A percentile compares a stretch with the other conserved stretches of the same genome.
Evolutionary conservation across 1,284 basidiomycete species (phyloP).

Genomic region (Microbotryomycetes sp.): DNA sequence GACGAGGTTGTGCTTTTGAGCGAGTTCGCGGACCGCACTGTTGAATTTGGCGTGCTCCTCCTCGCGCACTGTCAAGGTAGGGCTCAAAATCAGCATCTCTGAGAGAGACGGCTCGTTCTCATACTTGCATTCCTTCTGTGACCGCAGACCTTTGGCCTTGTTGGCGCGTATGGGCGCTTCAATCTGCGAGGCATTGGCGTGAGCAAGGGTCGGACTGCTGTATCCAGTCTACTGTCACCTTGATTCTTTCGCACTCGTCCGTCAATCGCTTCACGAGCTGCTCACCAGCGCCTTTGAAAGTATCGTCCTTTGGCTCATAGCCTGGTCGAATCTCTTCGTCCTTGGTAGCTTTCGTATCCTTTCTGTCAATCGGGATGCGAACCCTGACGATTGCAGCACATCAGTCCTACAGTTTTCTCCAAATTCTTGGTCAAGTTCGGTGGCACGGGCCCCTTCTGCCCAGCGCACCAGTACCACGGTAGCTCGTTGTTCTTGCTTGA

Average conservation of each 20-base stretch:
- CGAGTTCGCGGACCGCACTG: constrained; percentile 13
- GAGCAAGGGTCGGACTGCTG: background rate
- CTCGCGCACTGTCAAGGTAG: constrained; percentile 14
- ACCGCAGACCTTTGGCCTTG: constrained; percentile 17
- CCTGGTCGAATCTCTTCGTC: background rate
- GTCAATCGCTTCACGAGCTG: constrained; percentile 7
- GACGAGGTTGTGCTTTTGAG: constrained; percentile 18
- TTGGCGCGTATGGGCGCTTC: constrained; percentile 24
- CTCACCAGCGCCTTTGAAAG: constrained; percentile 1
- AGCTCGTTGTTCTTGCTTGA: background rate
- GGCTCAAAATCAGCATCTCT: background rate
- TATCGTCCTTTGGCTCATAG: background rate
- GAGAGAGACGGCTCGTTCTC: background rate
- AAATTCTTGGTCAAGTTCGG: background rate
- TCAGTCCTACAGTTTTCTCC: too few species aligned
- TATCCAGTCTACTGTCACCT: constrained; percentile 2
- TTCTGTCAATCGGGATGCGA: background rate
- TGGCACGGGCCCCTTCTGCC: background rate
- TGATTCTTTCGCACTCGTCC: constrained; percentile 13
- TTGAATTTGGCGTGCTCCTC: constrained; percentile 13
- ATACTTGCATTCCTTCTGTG: constrained; percentile 22
- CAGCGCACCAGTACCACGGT: background rate
- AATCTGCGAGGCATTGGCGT: background rate
- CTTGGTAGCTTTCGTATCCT: background rate
- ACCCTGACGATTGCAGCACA: background rate